Evolutionary conservation across 257 asterid species (phyloP), one percentile per base, ranked within the genome.

Genomic region (Linaria vulgaris): DNA sequence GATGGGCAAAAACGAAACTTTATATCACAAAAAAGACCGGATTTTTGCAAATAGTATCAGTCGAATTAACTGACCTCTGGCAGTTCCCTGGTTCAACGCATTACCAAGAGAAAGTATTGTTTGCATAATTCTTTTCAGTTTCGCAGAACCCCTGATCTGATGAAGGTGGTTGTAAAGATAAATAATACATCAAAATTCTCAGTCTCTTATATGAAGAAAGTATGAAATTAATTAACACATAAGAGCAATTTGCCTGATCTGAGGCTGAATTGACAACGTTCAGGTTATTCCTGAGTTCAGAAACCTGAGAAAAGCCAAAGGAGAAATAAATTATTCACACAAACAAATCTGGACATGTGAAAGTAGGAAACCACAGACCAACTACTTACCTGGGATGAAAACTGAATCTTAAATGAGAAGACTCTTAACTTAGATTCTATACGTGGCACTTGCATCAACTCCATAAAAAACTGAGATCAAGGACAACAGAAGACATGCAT

Each of bases 31-130:
- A 30, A 62, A 64, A 46, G 20, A 67, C 38, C 15, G 50, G 71
- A 47, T 52, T 53, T n/a, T 8, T 34, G 41, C 41, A 34, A 34
- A 34, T 2, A 34, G 41, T 34, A 34, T 34, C 9, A 34, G 41
- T 34, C 1, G n/a, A 60, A 9, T 79, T 55, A 48, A 73, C 85
- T 19, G 43, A 91, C 98, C 98, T 80, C 98, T 77, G 12, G 95
- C 96, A 63, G 98, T 91, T 78, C 98, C 98, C 82, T 88, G 95
- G 83, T 91, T 91, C 79, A 91, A 75, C 38, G 96, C 98, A 71
- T 91, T 91, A 57, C 98, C 98, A 60, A 91, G 80, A 59, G 95
- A 84, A 58, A 91, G 96, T 69, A 91, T 88, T 78, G 98, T 91
- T 74, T 91, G 98, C 98, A 91, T 91, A 70, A 91, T 78, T 81